phyloP scores from a whole-genome alignment of 306 rosid species.

The Acacia acuminata region DNA sequence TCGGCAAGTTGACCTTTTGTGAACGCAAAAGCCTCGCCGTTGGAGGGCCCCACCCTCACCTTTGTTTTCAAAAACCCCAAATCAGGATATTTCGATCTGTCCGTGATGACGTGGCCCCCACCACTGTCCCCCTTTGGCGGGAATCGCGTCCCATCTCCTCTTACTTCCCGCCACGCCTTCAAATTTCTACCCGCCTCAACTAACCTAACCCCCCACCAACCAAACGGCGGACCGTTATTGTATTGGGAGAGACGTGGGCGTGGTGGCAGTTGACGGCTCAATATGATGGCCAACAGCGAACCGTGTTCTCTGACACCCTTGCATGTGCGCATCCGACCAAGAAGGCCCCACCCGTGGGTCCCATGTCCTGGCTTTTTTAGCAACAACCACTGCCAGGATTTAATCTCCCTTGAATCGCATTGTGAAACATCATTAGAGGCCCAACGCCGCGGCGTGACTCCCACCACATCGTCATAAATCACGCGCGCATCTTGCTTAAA shows the following conservation, averaged over 20 bases:
- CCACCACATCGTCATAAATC: neutral
- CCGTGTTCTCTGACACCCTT: conserved; percentile 53
- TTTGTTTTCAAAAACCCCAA: neutral
- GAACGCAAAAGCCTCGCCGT: neutral
- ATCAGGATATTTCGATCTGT: neutral
- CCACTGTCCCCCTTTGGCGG: conserved; percentile 45
- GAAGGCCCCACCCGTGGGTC: neutral
- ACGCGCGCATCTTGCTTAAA: neutral
- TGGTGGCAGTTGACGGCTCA: conserved; percentile 22
- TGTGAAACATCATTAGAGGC: neutral
- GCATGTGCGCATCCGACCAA: conserved; percentile 42
- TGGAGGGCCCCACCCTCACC: neutral
- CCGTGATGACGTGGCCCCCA: conserved; percentile 12
- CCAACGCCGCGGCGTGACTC: neutral
- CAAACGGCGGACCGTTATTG: conserved; percentile 3
- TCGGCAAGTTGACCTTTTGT: neutral
- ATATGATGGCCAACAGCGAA: conserved; percentile 36
- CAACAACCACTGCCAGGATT: neutral
- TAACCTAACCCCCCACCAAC: neutral
- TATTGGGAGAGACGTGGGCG: neutral
- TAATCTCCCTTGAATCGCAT: neutral
- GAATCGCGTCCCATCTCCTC: conserved; percentile 22
- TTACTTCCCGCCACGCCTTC: conserved; percentile 42
- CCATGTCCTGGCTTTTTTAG: neutral
- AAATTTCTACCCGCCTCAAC: neutral